Evolutionary conservation across 345 rosid genomes (phyloP).

Genomic region (Carallia pectinifolia): DNA sequence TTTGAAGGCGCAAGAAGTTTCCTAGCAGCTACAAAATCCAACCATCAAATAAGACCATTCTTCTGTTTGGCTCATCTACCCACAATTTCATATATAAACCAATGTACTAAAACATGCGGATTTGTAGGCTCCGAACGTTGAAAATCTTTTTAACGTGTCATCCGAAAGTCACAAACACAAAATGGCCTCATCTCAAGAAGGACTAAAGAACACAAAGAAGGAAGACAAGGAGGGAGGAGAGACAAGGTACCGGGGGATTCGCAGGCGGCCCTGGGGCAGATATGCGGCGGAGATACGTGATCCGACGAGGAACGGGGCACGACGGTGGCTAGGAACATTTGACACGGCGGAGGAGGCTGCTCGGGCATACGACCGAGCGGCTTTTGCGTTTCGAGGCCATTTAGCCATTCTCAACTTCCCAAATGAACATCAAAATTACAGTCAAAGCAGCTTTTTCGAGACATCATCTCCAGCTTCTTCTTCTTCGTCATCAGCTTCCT

Average conservation of each 20-base stretch:
- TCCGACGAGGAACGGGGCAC: constrained; percentile 61
- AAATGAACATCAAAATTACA: constrained; percentile 15
- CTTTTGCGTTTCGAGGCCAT: constrained; percentile 29
- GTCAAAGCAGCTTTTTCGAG: constrained; percentile 15
- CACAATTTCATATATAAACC: too few relatives aligned
- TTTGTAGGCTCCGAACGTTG: too few relatives aligned
- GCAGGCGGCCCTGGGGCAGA: constrained; percentile 82
- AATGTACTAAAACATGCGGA: too few relatives aligned
- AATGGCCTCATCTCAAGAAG: constrained; percentile 22
- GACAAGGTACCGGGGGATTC: constrained; percentile 62
- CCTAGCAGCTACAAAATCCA: constrained; percentile 11
- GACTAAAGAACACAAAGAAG: constrained; percentile 1
- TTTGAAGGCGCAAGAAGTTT: constrained; percentile 6
- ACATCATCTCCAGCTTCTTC: too few relatives aligned
- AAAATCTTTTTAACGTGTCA: too few relatives aligned
- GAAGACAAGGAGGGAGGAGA: constrained; percentile 20
- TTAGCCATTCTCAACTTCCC: constrained; percentile 35
- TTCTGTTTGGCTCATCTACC: too few relatives aligned
- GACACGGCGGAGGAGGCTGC: constrained; percentile 33
- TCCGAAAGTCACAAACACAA: background rate
- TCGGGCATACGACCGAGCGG: constrained; percentile 31
- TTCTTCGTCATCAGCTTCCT: background rate
- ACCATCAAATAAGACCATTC: constrained; percentile 30
- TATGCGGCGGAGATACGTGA: constrained; percentile 84
- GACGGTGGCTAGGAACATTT: constrained; percentile 56